Evolutionary conservation across 495 filamentous ascomycete genomes (phyloP), one percentile per base, ranked within the genome.

Genomic region (Aspergillus coremiiformis): DNA sequence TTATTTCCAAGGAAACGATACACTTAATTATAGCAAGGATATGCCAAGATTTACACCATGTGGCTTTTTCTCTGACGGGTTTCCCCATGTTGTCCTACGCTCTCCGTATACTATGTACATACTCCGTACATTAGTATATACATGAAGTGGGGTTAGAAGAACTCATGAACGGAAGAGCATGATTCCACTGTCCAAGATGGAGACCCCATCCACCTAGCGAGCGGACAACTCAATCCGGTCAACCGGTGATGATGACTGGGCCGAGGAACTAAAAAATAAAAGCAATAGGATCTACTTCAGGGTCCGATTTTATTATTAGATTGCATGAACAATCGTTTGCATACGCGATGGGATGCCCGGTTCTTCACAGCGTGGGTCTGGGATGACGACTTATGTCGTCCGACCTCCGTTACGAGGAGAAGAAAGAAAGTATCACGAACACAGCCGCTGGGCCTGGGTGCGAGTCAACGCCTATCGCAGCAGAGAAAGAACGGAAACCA

Each of bases 31-130:
- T 41, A 44, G 27, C 20, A 54, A 23, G 9, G 20, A 48, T 48
- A 23, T 43, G 42, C 30, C 49, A 51, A 51, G 49, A 43, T 51
- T 27, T 41, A 44, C 22, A 20, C 51, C 51, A 53, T 53, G 51
- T 53, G 51, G 51, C 51, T 33, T 47, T 41, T 41, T 41, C 32
- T 35, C 32, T 14, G 10, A n/a, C 32, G 12, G 32, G 10, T 35
- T 29, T n/a, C n/a, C 42, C 27, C 21, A 44, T 5, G 14, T 17
- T 6, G 23, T 46, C 24, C 32, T 1, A 35, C 32, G 32, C 12
- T 35, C 19, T 48, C 17, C 19, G 14, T 19, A 32, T 33, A 21
- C 12, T 1, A 19, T 32, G 24, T 27, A 4, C n/a, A n/a, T n/a
- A n/a, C n/a, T n/a, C n/a, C n/a, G n/a, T n/a, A n/a, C n/a, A n/a